phyloP scores from a whole-genome alignment of 805 yeast species.

The Candida ortonii region DNA sequence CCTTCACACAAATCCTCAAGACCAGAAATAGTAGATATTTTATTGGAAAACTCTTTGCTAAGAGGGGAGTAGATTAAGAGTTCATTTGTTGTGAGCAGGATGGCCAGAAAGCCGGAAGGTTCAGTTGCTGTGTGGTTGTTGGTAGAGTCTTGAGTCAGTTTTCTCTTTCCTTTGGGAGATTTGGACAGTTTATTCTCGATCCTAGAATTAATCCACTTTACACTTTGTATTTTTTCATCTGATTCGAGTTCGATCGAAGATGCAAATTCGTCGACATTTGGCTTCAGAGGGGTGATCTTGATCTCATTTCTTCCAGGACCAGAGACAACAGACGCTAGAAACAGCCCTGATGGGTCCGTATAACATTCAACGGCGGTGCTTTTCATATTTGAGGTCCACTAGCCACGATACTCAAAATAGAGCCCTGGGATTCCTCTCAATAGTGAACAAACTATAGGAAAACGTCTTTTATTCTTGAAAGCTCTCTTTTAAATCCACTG shows the following conservation, averaged over 20 bases:
- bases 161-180: conserved; percentile 26
- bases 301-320: conserved; percentile 47
- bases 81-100: conserved; percentile 34
- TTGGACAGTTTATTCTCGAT: conserved; percentile 5
- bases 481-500: not conserved
- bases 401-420: too few species aligned
- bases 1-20: conserved; percentile 29
- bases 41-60: conserved; percentile 36
- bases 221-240: conserved; percentile 34
- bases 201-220: conserved; percentile 13
- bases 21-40: conserved; percentile 33
- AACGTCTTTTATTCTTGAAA: too few species aligned
- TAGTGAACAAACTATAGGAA: too few species aligned
- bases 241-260: conserved; percentile 40
- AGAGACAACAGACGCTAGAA: conserved; percentile 35
- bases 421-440: too few species aligned
- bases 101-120: conserved; percentile 21
- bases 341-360: conserved; percentile 18
- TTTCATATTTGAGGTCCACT: conserved; percentile 9
- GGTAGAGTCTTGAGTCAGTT: conserved; percentile 11
- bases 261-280: conserved; percentile 22
- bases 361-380: conserved; percentile 17
- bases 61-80: conserved; percentile 44
- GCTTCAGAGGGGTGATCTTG: conserved; percentile 36
- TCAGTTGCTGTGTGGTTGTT: too few species aligned